Evolutionary conservation across 805 yeast genomes (phyloP).

Genomic region (Osmozyma mogii): DNA sequence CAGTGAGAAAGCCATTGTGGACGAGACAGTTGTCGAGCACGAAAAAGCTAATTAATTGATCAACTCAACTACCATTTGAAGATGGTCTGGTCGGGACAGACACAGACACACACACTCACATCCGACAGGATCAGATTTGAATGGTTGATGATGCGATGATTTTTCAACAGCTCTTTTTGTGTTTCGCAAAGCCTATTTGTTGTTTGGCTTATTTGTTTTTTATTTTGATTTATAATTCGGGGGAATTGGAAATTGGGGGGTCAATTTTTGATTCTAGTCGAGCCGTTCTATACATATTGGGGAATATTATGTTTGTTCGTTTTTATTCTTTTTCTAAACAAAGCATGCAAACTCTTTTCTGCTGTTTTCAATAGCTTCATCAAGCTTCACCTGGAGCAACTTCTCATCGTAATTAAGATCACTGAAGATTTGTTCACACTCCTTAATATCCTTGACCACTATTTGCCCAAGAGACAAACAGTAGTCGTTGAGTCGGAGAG

Average conservation of each 20-base stretch:
- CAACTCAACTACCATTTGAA: neutral
- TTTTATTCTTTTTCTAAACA: constrained; percentile 4
- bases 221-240: too few species aligned
- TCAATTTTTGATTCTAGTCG: neutral
- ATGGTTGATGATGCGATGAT: neutral
- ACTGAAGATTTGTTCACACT: constrained; percentile 11
- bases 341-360: constrained; percentile 29
- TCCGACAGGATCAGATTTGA: neutral
- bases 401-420: constrained; percentile 16
- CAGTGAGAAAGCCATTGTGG: neutral
- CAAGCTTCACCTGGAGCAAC: constrained; percentile 23
- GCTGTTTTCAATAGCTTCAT: constrained; percentile 19
- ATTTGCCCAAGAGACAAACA: constrained; percentile 25
- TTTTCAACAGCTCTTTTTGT: too few species aligned
- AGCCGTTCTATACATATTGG: constrained; percentile 1
- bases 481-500: constrained; percentile 27
- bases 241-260: too few species aligned
- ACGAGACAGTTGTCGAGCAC: neutral
- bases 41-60: neutral
- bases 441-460: constrained; percentile 21
- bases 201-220: neutral
- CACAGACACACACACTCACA: neutral
- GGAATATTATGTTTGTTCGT: too few species aligned
- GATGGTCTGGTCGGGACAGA: neutral
- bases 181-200: neutral